Conservation (phyloP, 176 grass and related monocot species). For the Juncus effusus region DNA sequence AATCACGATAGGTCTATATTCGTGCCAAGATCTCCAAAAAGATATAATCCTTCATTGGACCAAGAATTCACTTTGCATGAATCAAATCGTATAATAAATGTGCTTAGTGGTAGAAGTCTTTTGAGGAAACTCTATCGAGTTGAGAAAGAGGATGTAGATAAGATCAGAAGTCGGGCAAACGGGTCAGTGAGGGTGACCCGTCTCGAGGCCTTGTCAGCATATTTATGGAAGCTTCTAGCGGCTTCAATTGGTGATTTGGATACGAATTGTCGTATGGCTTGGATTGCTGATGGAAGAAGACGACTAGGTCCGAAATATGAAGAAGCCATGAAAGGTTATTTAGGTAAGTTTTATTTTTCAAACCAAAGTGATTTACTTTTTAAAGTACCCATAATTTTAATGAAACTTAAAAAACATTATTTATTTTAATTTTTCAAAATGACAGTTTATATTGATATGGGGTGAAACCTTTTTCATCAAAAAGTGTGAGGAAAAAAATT, state of each 20-base stretch:
- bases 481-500: too few species aligned
- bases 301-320: constrained; percentile 33
- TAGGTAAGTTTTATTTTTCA: constrained; percentile 17
- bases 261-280: constrained; percentile 49
- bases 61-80: constrained; percentile 45
- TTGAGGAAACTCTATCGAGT: constrained; percentile 54
- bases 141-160: constrained; percentile 35
- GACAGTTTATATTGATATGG: too few species aligned
- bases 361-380: not conserved
- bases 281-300: constrained; percentile 56
- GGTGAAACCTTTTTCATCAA: too few species aligned
- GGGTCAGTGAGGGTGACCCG: constrained; percentile 9
- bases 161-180: constrained; percentile 38
- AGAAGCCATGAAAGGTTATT: not conserved
- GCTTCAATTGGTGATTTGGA: constrained; percentile 29
- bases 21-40: constrained; percentile 31
- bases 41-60: constrained; percentile 31
- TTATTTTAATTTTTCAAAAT: too few species aligned
- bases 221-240: constrained; percentile 68
- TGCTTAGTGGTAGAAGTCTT: constrained; percentile 31
- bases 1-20: constrained; percentile 56
- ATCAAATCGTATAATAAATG: constrained; percentile 29
- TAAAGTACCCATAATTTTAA: too few species aligned
- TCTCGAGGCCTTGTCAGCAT: constrained; percentile 57
- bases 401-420: too few species aligned